Evolutionary conservation across 805 yeast genomes (phyloP).

Genomic region (Teunomyces gatunensis): DNA sequence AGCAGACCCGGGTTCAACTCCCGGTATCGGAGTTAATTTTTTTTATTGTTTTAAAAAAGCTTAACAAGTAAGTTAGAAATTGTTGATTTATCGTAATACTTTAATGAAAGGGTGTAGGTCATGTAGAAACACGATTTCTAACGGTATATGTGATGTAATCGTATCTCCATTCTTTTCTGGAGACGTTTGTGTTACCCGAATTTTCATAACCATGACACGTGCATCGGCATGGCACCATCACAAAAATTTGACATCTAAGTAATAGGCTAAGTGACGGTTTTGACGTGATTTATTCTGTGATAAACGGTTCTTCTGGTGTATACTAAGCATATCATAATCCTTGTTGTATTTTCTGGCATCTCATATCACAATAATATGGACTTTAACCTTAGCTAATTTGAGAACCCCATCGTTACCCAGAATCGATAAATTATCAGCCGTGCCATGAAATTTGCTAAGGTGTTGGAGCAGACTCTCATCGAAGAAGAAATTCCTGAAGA

Average conservation of each 20-base stretch:
- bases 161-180: too few species aligned
- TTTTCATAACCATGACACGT: neutral
- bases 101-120: too few species aligned
- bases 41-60: neutral
- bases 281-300: neutral
- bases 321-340: neutral
- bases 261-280: neutral
- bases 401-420: neutral
- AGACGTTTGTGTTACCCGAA: neutral
- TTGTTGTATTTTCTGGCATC: too few species aligned
- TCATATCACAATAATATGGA: too few species aligned
- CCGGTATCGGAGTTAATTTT: constrained; percentile 64
- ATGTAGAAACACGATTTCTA: too few species aligned
- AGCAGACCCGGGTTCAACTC: constrained; percentile 84
- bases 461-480: constrained; percentile 58
- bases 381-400: neutral
- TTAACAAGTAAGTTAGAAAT: neutral
- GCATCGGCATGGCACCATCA: neutral
- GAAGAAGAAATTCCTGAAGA: constrained; percentile 63
- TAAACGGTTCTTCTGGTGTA: neutral
- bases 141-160: too few species aligned
- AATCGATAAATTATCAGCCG: neutral
- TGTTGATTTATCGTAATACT: too few species aligned
- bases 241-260: neutral
- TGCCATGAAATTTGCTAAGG: constrained; percentile 73